Base-by-base conservation (phyloP, 305 asterid genomes). In the Fraxinus sp. region DNA sequence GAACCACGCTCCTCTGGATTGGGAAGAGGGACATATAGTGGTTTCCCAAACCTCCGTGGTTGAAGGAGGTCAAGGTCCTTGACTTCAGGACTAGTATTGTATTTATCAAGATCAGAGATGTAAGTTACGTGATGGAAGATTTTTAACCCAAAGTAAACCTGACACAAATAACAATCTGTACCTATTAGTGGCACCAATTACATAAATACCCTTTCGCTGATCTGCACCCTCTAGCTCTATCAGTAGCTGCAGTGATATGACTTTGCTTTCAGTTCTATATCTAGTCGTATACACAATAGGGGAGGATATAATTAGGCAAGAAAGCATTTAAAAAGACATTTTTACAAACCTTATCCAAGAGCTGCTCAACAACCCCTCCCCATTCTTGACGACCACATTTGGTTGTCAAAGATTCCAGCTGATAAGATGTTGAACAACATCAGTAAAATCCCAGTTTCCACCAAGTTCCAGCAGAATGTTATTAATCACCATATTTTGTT, bases 151-250 rank as follows among this genome's bases (percentile, higher is more conserved):
- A 28, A 28, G 46, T 73, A 59, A 59, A 18, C 68, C 77, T 11
- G 79, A 59, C 55, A 79, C 36, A 39, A 78, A n/a, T 16, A 41
- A 80, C 22, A 28, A 62, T 76, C 4, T 22, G 28, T 80, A 94
- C 98, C 98, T 92, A 88, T 96, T 96, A 77, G 98, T 94, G 77
- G 99, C 98, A 66, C 99, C 98, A 84, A 94, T 92, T 70, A 96
- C 93, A 84, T 85, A 94, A 84, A 96, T 95, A 33, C 95, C 97
- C 77, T 68, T 84, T 79, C 97, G 87, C 33, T 89, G 87, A 75
- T 92, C 98, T 37, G 92, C 91, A 28, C 99, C 99, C 39, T 93
- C 98, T 77, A 94, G 90, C 88, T 94, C 99, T 87, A 91, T 83
- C 82, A 94, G 89, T 37, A 96, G 87, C 99, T 92, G 92, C 87